Conservation (phyloP, 2,329 filamentous ascomycete species). For the Aspergillus fumigatus region DNA sequence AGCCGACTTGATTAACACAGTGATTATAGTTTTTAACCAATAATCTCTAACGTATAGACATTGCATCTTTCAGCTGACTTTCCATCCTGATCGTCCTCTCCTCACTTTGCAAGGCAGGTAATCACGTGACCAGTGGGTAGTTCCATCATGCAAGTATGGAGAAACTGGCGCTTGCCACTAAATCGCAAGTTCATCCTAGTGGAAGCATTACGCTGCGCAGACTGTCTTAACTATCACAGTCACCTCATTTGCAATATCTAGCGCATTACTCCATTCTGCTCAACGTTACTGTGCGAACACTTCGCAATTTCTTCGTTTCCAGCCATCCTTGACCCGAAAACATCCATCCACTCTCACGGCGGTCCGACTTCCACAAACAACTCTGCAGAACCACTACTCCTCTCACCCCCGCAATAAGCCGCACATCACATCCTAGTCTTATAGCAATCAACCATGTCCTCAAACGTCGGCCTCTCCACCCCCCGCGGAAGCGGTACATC, state of each 20-base stretch:
- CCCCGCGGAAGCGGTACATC: slow-evolving; percentile 94
- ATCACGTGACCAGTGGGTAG: background rate
- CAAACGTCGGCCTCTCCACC: slow-evolving; percentile 93
- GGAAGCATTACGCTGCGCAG: background rate
- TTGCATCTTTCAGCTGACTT: too few relatives aligned
- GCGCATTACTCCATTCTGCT: background rate
- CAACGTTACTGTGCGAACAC: too few relatives aligned
- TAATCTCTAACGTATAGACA: too few relatives aligned
- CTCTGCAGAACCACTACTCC: slow-evolving; percentile 2
- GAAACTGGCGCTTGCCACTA: background rate
- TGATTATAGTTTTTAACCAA: too few relatives aligned
- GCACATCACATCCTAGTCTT: background rate
- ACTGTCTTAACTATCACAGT: background rate
- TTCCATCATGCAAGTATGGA: background rate
- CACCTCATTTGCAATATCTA: background rate
- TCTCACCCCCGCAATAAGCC: background rate
- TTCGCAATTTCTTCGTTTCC: background rate
- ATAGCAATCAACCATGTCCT: slow-evolving; percentile 62
- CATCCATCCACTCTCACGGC: too few relatives aligned
- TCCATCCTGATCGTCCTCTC: too few relatives aligned
- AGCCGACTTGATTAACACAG: too few relatives aligned
- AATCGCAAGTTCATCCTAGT: background rate
- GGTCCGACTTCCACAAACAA: background rate
- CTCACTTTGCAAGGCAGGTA: too few relatives aligned
- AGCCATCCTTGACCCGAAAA: too few relatives aligned